These are phyloP conservation scores for Saturnispora kantuleensis DNA, from an alignment of 805 yeast species.

Conservation along the genomic window DNA sequence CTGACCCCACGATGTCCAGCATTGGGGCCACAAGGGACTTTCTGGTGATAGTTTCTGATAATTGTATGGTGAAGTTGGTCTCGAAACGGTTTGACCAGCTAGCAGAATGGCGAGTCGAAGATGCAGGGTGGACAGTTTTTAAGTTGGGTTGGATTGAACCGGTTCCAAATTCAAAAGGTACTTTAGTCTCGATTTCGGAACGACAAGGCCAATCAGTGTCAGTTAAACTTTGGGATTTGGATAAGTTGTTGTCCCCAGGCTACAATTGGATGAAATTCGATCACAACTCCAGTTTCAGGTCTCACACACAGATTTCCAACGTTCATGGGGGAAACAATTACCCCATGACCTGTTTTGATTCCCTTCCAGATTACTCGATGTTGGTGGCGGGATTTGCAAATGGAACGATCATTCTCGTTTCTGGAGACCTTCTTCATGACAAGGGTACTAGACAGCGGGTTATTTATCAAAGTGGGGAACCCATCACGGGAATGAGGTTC, in stretches of 20 bases:
- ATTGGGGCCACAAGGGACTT: constrained; percentile 47
- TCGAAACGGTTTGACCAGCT: constrained; percentile 37
- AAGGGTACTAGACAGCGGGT: constrained; percentile 82
- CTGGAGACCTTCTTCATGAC: constrained; percentile 86
- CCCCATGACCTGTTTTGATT: constrained; percentile 62
- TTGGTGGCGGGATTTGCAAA: constrained; percentile 73
- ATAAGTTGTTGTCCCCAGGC: constrained; percentile 31
- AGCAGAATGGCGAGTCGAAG: constrained; percentile 53
- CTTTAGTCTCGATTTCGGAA: constrained; percentile 64
- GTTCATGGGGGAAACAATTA: constrained; percentile 53
- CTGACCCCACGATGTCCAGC: constrained; percentile 66
- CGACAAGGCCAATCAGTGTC: constrained; percentile 59
- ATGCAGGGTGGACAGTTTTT: constrained; percentile 53
- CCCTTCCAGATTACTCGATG: constrained; percentile 47
- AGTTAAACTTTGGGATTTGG: constrained; percentile 66
- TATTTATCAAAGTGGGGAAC: constrained; percentile 64
- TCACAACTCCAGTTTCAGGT: constrained; percentile 36
- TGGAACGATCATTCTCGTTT: constrained; percentile 68
- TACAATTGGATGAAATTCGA: constrained; percentile 21
- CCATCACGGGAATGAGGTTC: constrained; percentile 69
- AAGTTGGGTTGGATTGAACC: constrained; percentile 29
- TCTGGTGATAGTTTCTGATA: constrained; percentile 50
- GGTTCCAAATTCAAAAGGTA: constrained; percentile 21
- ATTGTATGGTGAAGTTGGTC: constrained; percentile 47
- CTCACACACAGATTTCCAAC: constrained; percentile 54